Base-by-base conservation (phyloP, 1,284 basidiomycete species). In the Ustilago shanxiensis region DNA sequence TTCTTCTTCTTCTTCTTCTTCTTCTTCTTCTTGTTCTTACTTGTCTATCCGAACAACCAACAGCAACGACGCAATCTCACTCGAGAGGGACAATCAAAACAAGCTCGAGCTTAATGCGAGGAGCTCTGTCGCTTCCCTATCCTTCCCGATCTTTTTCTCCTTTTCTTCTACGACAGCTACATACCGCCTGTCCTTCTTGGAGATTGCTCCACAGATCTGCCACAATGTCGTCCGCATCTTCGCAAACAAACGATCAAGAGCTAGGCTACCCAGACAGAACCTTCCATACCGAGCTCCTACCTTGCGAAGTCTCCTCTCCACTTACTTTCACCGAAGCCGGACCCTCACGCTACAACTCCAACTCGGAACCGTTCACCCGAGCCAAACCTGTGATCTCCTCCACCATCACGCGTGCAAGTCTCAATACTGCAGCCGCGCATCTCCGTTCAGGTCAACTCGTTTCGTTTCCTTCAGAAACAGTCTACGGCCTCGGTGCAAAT, bases 401-500 rank as follows among this genome's bases (percentile, higher is more conserved):
- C 24, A 20, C 76, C 2, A 18, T 60, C n/a, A 80, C 82, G 0
- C 51, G 61, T 7, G 10, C 56, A 14, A 82, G 78, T 39, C 74
- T 87, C 41, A 22, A 74, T 0, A 60, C 58, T 7, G 87, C 86
- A 3, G 83, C 87, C 2, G 37, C 55, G 11, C 74, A 83, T 22
- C 77, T 87, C 2, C 69, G 52, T 13, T 26, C 55, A 0, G 77
- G 82, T 1, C 67, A 85, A 35, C 84, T 88, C 16, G 93, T 99
- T 45, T 95, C 92, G 0, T 95, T 99, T 82, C 96, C 97, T 0
- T 98, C 97, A 31, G 97, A 99, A 87, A 99, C 97, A 0, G 97
- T 99, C 24, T 99, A 99, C 86, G 97, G 97, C 1, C 90, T 99
- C 4, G 97, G 94, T 24, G 97, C 94, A 0, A 89, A 92, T 41